phyloP scores from a whole-genome alignment of 1,284 basidiomycete species.

The Tetrapyrgos nigripes region DNA sequence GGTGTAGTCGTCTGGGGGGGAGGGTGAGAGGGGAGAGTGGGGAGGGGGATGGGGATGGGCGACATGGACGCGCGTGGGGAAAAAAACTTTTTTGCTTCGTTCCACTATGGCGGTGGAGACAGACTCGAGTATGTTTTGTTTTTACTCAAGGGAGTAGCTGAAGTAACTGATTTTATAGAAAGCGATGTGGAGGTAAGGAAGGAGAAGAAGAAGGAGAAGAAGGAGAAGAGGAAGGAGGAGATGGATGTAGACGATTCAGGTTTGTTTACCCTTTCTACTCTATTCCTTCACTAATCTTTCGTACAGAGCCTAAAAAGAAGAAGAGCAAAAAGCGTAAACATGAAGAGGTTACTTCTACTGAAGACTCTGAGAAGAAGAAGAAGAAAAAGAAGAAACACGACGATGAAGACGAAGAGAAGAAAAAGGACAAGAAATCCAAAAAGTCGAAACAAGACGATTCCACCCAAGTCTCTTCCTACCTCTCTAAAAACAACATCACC shows the following conservation, averaged over 20 bases:
- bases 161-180: not conserved
- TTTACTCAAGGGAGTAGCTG: too few relatives aligned
- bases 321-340: constrained; percentile 37
- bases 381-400: not conserved
- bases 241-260: not conserved
- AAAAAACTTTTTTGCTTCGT: not conserved
- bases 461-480: constrained; percentile 65
- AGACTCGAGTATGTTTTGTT: not conserved
- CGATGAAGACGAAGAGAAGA: not conserved
- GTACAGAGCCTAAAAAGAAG: constrained; percentile 16
- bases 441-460: constrained; percentile 23
- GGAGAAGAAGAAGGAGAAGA: constrained; percentile 29
- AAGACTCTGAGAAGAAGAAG: constrained; percentile 14
- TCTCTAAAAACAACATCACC: constrained; percentile 77
- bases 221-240: constrained; percentile 29
- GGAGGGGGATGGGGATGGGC: constrained; percentile 29
- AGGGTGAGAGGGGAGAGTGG: constrained; percentile 38
- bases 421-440: not conserved
- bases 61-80: not conserved
- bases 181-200: constrained; percentile 17
- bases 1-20: constrained; percentile 44
- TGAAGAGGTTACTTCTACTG: constrained; percentile 23
- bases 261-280: not conserved
- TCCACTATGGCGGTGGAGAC: not conserved
- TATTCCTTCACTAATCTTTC: not conserved